phyloP scores from a whole-genome alignment of 2,329 filamentous ascomycete species.

The Triangularia verruculosa region DNA sequence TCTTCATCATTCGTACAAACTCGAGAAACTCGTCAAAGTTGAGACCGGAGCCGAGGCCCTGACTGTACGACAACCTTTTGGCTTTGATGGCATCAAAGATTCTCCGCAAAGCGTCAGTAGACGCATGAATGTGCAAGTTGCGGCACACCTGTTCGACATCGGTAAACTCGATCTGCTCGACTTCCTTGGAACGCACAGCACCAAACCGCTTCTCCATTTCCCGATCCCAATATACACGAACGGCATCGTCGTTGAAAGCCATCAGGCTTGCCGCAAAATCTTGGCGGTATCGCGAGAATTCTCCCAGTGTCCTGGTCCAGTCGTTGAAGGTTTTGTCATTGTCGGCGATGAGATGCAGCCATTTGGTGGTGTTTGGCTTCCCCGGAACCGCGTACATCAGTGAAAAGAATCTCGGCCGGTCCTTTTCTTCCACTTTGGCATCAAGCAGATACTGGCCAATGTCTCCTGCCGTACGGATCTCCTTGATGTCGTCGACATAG shows the following conservation, averaged over 20 bases:
- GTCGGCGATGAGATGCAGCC: constrained; percentile 82
- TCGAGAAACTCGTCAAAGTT: constrained; percentile 78
- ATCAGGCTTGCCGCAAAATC: constrained; percentile 88
- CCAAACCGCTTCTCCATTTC: constrained; percentile 72
- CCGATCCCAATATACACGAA: constrained; percentile 79
- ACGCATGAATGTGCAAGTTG: constrained; percentile 88
- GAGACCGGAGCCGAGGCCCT: constrained; percentile 55
- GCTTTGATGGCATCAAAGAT: constrained; percentile 57
- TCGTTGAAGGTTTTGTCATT: constrained; percentile 67
- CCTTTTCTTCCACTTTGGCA: constrained; percentile 64
- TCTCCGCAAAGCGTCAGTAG: constrained; percentile 66
- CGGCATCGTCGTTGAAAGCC: constrained; percentile 77
- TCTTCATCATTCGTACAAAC: constrained; percentile 80
- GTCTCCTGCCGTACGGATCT: constrained; percentile 79
- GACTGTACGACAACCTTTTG: constrained; percentile 15
- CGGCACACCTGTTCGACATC: constrained; percentile 83
- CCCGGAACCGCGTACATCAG: constrained; percentile 81
- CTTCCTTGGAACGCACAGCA: constrained; percentile 50
- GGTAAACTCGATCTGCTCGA: constrained; percentile 71
- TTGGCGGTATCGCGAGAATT: constrained; percentile 80
- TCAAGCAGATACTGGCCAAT: constrained; percentile 88
- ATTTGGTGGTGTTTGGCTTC: constrained; percentile 72
- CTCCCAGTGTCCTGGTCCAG: constrained; percentile 82
- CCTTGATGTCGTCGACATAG: constrained; percentile 92
- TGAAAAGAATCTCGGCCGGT: constrained; percentile 78